phyloP scores from a whole-genome alignment of 345 rosid genomes.

The Eucalyptus pumila region DNA sequence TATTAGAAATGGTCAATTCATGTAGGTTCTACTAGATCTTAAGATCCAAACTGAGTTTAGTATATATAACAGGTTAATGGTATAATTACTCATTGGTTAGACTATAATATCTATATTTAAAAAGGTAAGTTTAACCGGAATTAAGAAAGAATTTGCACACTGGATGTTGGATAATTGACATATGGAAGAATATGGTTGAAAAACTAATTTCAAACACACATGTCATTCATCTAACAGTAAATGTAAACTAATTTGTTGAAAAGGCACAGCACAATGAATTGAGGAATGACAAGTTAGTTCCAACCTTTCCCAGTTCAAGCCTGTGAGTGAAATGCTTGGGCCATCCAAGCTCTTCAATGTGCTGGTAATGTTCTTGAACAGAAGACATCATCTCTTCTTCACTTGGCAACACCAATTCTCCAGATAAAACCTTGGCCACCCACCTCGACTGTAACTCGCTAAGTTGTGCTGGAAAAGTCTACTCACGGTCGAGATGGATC shows the following conservation, averaged over 20 bases:
- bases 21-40: no score
- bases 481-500: background rate
- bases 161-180: no score
- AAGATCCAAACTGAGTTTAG: no score
- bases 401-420: background rate
- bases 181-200: no score
- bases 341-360: background rate
- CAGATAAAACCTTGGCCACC: slow-evolving; percentile 5
- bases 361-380: background rate
- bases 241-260: background rate
- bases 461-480: background rate
- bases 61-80: no score
- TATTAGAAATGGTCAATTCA: no score
- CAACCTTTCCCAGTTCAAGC: background rate
- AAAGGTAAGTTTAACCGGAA: no score
- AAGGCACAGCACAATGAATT: background rate
- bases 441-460: slow-evolving; percentile 6
- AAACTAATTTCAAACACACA: no score
- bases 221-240: no score
- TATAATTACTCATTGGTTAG: no score
- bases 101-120: no score
- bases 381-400: background rate
- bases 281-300: background rate
- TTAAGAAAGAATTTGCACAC: no score
- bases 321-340: background rate